Base-by-base conservation (phyloP, 371 early-diverging fungal species). In the Fennellomyces sp. region DNA sequence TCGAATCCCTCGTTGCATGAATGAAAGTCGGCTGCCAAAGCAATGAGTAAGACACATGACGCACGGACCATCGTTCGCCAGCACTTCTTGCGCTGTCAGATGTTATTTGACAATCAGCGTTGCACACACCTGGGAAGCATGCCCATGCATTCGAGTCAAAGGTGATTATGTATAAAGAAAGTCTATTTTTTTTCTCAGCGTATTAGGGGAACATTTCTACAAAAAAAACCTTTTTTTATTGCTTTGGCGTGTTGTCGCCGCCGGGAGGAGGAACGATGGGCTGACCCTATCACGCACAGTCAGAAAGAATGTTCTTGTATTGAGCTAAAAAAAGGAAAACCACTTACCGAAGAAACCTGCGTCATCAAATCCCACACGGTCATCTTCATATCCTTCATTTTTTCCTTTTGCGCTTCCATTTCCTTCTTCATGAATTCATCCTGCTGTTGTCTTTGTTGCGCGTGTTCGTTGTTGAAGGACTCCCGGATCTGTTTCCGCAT, bases 381-480 rank as follows among this genome's bases (percentile, higher is more conserved):
- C 81, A 85, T 79, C 68, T 87, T 88, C 84, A 86, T 87, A 64
- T 86, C 86, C 71, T 83, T 81, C 72, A 84, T 67, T 64, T 82
- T 79, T 50, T 71, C 68, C 66, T 68, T 77, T 65, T 83, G 81
- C 50, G 56, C 70, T 61, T 82, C 78, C 64, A 80, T 77, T 54
- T 84, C 84, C 54, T 83, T 77, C 67, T 84, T 81, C 70, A 80
- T 76, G 60, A 80, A 65, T 60, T 70, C 65, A 41, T 83, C 80
- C 62, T 85, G 82, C 52, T 76, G 76, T 63, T 85, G 76, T 63
- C 80, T 77, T 70, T 83, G 73, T 30, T 73, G 72, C 53, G 72
- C 81, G 42, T 73, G 76, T 56, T 85, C 82, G 38, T 67, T 63
- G 21, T 78, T 74, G 61, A 87, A 89, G 38, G 83, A 75, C 53